A percentile compares a stretch with the other conserved stretches of the same genome.
phyloP scores from a whole-genome alignment of 345 rosid species.

The Eucalyptus sideroxylon region DNA sequence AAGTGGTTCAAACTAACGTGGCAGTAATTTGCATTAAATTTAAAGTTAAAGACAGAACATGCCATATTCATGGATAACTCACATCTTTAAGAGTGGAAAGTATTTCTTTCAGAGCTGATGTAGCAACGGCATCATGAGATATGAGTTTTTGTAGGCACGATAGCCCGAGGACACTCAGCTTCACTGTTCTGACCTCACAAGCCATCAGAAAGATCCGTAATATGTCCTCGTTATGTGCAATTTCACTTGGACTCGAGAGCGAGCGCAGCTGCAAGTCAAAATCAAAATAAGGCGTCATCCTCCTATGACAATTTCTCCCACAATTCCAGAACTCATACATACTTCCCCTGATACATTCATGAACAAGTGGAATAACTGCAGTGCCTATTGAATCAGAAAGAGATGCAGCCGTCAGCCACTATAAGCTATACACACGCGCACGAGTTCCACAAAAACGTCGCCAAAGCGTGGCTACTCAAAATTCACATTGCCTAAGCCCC shows the following conservation, averaged over 20 bases:
- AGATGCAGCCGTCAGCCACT: neutral
- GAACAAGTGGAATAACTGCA: neutral
- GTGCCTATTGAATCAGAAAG: neutral
- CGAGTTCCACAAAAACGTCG: neutral
- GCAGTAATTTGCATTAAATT: neutral
- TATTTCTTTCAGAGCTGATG: constrained; percentile 73
- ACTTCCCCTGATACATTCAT: neutral
- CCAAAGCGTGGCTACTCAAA: neutral
- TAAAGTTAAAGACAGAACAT: neutral
- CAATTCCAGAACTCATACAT: neutral
- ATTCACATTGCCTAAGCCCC: neutral
- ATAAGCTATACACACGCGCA: neutral
- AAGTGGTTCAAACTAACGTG: neutral
- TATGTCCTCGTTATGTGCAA: constrained; percentile 75
- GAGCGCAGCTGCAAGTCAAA: constrained; percentile 58
- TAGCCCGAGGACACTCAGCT: constrained; percentile 90
- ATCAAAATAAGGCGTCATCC: neutral
- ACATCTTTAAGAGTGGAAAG: constrained; percentile 79
- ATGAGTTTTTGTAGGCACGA: constrained; percentile 93
- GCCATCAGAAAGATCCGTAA: constrained; percentile 85
- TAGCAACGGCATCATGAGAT: constrained; percentile 89
- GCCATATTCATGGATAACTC: constrained; percentile 12
- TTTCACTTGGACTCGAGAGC: constrained; percentile 76
- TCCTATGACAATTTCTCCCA: neutral
- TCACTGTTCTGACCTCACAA: constrained; percentile 74